Evolutionary conservation across 108 stramenopile genomes (phyloP).

Genomic region (Seminavis robusta): DNA sequence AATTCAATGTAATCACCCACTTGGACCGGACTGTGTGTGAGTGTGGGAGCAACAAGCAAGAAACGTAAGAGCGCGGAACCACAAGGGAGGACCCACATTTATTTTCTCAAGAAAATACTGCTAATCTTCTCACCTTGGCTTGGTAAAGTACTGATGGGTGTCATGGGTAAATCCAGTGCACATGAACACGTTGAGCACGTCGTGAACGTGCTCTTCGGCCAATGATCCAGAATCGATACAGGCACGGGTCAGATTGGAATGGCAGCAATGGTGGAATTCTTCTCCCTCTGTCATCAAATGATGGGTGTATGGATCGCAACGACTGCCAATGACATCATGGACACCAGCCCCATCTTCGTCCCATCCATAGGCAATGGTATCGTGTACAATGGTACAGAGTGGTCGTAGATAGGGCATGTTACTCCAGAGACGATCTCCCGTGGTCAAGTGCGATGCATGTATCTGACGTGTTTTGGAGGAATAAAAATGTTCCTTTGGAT

Average conservation of each 20-base stretch:
- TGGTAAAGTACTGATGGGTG: conserved; percentile 65
- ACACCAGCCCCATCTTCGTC: conserved; percentile 65
- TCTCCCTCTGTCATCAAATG: conserved; percentile 40
- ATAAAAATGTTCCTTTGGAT: conserved; percentile 49
- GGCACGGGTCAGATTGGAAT: conserved; percentile 47
- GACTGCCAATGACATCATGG: conserved; percentile 58
- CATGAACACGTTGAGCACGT: conserved; percentile 68
- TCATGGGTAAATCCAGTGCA: conserved; percentile 58
- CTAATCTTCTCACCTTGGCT: too few relatives aligned
- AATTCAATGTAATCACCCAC: conserved; percentile 71
- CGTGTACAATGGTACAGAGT: conserved; percentile 44
- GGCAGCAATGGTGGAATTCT: conserved; percentile 37
- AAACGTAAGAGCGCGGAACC: too few relatives aligned
- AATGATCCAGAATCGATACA: conserved; percentile 31
- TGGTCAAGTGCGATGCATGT: conserved; percentile 50
- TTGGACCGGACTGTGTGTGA: too few relatives aligned
- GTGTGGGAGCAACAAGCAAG: too few relatives aligned
- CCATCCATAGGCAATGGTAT: conserved; percentile 54
- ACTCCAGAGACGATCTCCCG: conserved; percentile 51
- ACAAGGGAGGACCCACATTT: too few relatives aligned
- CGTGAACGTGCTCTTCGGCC: conserved; percentile 47
- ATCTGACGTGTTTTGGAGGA: conserved; percentile 56
- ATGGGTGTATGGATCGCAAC: conserved; percentile 69
- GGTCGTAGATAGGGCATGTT: conserved; percentile 56
- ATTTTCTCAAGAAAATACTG: too few relatives aligned